These are phyloP conservation scores for Aspergillus olivimuriae DNA, from an alignment of 495 filamentous ascomycete genomes.

Conservation along the genomic window DNA sequence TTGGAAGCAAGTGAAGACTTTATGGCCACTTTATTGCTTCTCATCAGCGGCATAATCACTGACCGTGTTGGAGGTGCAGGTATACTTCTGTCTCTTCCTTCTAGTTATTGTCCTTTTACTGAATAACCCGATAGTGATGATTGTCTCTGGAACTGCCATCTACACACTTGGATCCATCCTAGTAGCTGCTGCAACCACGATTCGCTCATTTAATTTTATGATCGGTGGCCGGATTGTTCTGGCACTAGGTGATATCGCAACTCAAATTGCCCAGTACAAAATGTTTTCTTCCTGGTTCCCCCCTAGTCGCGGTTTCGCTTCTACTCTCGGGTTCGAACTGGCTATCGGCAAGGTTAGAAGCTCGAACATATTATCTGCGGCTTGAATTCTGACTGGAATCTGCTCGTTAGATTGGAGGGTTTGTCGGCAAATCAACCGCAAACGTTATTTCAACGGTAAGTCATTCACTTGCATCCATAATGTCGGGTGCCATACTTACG, in stretches of 20 bases:
- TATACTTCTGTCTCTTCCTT: background rate
- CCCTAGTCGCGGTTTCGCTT: constrained; percentile 40
- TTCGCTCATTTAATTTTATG: constrained; percentile 41
- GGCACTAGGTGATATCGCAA: constrained; percentile 40
- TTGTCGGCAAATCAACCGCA: constrained; percentile 19
- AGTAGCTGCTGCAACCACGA: constrained; percentile 34
- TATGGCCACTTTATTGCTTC: constrained; percentile 38
- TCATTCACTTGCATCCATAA: background rate
- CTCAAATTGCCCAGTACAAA: constrained; percentile 42
- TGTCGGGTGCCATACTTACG: background rate
- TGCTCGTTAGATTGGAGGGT: constrained; percentile 13
- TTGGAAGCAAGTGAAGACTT: constrained; percentile 42
- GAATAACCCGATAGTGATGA: constrained; percentile 23
- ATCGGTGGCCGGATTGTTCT: constrained; percentile 35
- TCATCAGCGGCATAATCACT: constrained; percentile 36
- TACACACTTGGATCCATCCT: constrained; percentile 42
- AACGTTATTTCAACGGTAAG: constrained; percentile 16
- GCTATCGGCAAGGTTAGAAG: constrained; percentile 33
- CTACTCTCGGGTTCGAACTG: constrained; percentile 36
- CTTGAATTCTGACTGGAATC: background rate
- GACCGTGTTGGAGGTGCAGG: constrained; percentile 41
- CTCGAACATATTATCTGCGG: background rate
- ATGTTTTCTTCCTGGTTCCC: constrained; percentile 46
- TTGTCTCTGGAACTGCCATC: constrained; percentile 39
- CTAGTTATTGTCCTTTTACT: background rate